These are phyloP conservation scores for Calamus simplicifolius DNA, from an alignment of 176 grass and related monocot genomes.

Conservation along the genomic window DNA sequence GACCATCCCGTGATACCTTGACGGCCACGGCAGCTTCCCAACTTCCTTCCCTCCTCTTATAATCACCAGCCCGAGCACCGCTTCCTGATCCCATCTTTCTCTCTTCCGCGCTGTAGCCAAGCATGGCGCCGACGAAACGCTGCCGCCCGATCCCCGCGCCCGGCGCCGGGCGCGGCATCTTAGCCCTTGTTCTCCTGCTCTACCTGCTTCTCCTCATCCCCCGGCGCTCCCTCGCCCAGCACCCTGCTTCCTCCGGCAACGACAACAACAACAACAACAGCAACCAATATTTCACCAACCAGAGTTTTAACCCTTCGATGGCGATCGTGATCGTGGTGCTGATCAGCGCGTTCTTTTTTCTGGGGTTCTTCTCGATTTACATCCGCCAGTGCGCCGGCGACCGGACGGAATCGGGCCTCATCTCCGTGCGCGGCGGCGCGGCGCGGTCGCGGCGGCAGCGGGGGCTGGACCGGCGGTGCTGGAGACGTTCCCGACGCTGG, in stretches of 20 bases:
- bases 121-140: too few relatives aligned
- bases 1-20: too few relatives aligned
- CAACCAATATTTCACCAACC: too few relatives aligned
- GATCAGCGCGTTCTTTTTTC: conserved; percentile 72
- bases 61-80: too few relatives aligned
- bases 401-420: background rate
- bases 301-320: conserved; percentile 61
- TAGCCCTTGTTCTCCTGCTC: background rate
- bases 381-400: conserved; percentile 52
- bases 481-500: conserved; percentile 59
- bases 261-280: background rate
- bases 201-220: background rate
- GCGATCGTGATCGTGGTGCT: conserved; percentile 64
- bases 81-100: too few relatives aligned
- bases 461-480: conserved; percentile 51
- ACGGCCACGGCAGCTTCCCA: too few relatives aligned
- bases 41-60: too few relatives aligned
- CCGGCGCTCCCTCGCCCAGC: background rate
- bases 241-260: background rate
- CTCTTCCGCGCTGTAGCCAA: too few relatives aligned
- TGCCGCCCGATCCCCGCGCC: too few relatives aligned
- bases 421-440: background rate
- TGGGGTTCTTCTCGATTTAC: conserved; percentile 85
- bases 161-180: too few relatives aligned
- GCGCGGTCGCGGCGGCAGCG: conserved; percentile 33